phyloP scores from a whole-genome alignment of 805 yeast genomes.

The Wickerhamomyces chaumierensis region DNA sequence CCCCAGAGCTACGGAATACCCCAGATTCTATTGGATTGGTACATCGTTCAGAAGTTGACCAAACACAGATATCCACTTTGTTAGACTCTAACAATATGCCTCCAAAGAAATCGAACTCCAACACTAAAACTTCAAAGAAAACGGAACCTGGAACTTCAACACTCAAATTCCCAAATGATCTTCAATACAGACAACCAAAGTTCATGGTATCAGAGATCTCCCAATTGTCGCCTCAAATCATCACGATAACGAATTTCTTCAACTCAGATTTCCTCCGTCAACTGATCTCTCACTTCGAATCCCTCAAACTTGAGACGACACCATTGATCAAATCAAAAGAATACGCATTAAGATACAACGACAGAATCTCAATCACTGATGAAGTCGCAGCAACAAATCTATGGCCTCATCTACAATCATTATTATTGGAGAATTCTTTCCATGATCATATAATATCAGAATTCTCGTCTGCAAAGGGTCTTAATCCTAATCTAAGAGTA shows the following conservation, averaged over 20 bases:
- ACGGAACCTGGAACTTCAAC: too few species aligned
- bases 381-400: conserved; percentile 23
- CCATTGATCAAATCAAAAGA: conserved; percentile 35
- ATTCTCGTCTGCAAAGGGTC: conserved; percentile 31
- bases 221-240: conserved; percentile 7
- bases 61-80: too few species aligned
- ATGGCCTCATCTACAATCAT: conserved; percentile 32
- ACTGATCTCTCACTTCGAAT: conserved; percentile 3
- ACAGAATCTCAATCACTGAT: conserved; percentile 33
- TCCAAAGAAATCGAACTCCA: too few species aligned
- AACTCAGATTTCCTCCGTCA: conserved; percentile 4
- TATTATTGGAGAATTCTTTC: conserved; percentile 19
- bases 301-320: conserved; percentile 29
- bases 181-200: conserved; percentile 1
- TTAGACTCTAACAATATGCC: too few species aligned
- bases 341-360: conserved; percentile 50
- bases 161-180: conserved; percentile 2
- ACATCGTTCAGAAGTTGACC: too few species aligned
- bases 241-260: conserved; percentile 13
- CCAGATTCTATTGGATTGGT: too few species aligned
- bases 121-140: too few species aligned
- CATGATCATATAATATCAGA: conserved; percentile 10
- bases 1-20: too few species aligned
- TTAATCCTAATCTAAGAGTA: conserved; percentile 44
- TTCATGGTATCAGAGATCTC: conserved; percentile 2